These are phyloP conservation scores for Phyllosticta capitalensis DNA, from an alignment of 2,329 filamentous ascomycete genomes.

Conservation along the genomic window DNA sequence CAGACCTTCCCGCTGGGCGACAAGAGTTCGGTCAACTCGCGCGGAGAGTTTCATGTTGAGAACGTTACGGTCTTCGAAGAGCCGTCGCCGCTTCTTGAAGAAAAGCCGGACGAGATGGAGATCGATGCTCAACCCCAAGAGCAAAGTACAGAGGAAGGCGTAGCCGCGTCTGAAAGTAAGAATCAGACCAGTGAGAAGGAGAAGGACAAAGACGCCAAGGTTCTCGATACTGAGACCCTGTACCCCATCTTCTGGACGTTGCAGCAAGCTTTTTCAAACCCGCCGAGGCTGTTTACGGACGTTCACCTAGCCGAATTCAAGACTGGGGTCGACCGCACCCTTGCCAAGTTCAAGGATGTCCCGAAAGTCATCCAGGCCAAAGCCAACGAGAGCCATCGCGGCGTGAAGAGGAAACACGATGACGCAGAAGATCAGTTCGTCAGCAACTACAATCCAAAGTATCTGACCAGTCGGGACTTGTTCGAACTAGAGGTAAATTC, in stretches of 20 bases:
- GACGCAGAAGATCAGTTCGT: conserved; percentile 54
- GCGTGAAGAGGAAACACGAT: conserved; percentile 60
- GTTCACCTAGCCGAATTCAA: conserved; percentile 59
- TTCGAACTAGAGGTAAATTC: conserved; percentile 78
- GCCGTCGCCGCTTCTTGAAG: conserved; percentile 28
- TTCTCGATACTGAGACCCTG: conserved; percentile 58
- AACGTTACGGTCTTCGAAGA: conserved; percentile 83
- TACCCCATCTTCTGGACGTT: conserved; percentile 94
- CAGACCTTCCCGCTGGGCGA: conserved; percentile 95
- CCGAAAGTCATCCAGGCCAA: conserved; percentile 58
- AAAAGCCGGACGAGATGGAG: conserved; percentile 51
- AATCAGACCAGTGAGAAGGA: conserved; percentile 25
- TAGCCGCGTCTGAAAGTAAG: conserved; percentile 32
- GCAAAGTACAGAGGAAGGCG: conserved; percentile 34
- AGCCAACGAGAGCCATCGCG: conserved; percentile 39
- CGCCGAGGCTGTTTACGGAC: conserved; percentile 67
- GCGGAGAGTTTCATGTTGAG: conserved; percentile 91
- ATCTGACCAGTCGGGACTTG: conserved; percentile 90
- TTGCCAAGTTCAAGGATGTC: conserved; percentile 66
- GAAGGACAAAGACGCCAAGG: conserved; percentile 36
- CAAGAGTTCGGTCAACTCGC: conserved; percentile 91
- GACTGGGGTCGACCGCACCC: conserved; percentile 50
- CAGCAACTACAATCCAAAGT: conserved; percentile 89
- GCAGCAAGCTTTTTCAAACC: conserved; percentile 85
- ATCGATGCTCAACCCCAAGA: conserved; percentile 44